Base-by-base conservation (phyloP, 176 grass and related monocot species). In the Chloris gayana region DNA sequence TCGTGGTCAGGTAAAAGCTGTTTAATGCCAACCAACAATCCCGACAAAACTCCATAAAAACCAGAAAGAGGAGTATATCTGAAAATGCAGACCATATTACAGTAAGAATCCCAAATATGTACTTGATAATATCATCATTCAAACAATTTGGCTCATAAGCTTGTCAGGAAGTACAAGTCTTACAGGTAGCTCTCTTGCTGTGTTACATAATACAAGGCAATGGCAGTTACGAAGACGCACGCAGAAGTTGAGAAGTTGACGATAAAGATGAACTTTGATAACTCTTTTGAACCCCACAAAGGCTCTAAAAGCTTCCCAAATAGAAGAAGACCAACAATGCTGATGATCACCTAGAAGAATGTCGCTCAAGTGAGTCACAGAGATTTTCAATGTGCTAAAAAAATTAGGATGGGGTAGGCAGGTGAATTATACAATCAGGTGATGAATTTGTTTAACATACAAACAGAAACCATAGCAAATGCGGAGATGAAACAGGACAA, bases 1-100 rank as follows among this genome's bases (percentile, higher is more conserved):
- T 99, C 96, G 62, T 93, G 90, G 77, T 99, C 96, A 70, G 96
- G 90, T 89, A 99, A 74, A 86, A 99, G 84, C 79, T 99, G 96
- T 39, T 99, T 99, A 79, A 95, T 91, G 53, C 88, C 96, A 61
- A 99, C 96, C 39, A 99, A 61, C 86, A 95, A 89, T 81, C 96
- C 96, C 34, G 92, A 91, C 30, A 99, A 78, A 85, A 93, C 86
- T 67, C 96, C 96, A 82, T 95, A 88, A 89, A 99, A 99, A 46
- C 96, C 96, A 89, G 90, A 95, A 78, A 99, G 68, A 78, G 96
- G 92, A 59, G 90, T 91, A 56, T 99, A 99, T 47, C 96, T 99
- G 88, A 46, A 71, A 86, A 80, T 75, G 21, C 50, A 76, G 73
- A 64, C 51, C 12, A 21, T 24, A 57, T 8, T 54, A 54, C 50